A percentile compares a stretch with the other conserved stretches of the same genome.
Evolutionary conservation across 1,284 basidiomycete genomes (phyloP).

Genomic region (Moniliophthora roreri): DNA sequence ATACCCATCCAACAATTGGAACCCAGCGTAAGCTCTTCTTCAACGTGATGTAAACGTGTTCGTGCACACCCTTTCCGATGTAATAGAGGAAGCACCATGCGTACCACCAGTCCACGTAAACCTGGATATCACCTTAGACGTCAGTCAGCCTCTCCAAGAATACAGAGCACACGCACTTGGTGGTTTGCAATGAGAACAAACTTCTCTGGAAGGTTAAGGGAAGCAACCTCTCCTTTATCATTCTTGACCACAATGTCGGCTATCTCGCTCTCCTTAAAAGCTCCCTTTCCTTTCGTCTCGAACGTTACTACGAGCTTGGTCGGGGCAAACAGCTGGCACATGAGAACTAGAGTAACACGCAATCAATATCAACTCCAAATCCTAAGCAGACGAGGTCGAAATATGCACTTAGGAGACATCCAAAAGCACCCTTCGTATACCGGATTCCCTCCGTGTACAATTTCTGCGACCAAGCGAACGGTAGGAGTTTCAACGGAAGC

Average conservation of each 20-base stretch:
- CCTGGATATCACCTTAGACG: slow-evolving; percentile 39
- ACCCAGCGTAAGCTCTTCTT: slow-evolving; percentile 90
- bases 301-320: slow-evolving; percentile 77
- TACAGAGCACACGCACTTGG: slow-evolving; percentile 50
- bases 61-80: slow-evolving; percentile 58
- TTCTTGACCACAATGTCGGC: slow-evolving; percentile 56
- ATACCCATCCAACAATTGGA: slow-evolving; percentile 86
- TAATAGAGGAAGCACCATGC: slow-evolving; percentile 87
- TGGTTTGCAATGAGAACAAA: slow-evolving; percentile 83
- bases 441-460: slow-evolving; percentile 70
- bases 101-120: slow-evolving; percentile 93
- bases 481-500: slow-evolving; percentile 60
- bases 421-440: slow-evolving; percentile 84
- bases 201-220: slow-evolving; percentile 73
- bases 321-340: slow-evolving; percentile 82
- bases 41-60: slow-evolving; percentile 83
- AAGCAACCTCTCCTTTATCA: slow-evolving; percentile 53
- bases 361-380: not conserved
- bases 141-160: slow-evolving; percentile 6
- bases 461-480: slow-evolving; percentile 45
- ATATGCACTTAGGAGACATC: slow-evolving; percentile 65
- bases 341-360: slow-evolving; percentile 54
- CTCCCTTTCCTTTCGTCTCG: slow-evolving; percentile 63
- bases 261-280: slow-evolving; percentile 58
- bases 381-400: slow-evolving; percentile 1